These are phyloP conservation scores for Boletellus ananas DNA, from an alignment of 768 basidiomycete genomes.

Conservation along the genomic window DNA sequence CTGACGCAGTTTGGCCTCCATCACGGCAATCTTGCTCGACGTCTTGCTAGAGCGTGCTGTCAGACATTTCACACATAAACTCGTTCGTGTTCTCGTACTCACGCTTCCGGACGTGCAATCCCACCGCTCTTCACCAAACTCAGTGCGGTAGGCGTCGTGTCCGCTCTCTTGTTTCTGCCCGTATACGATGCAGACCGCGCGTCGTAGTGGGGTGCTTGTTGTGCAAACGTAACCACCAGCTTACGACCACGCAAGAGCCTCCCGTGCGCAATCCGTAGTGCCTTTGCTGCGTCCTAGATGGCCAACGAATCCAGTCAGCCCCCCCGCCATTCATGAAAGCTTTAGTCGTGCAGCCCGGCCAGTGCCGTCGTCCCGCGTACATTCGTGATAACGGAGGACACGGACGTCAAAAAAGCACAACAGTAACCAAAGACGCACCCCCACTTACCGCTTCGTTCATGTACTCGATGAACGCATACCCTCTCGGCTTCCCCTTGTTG, in stretches of 20 bases:
- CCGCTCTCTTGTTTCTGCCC: conserved; percentile 42
- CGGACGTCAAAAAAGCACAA: conserved; percentile 23
- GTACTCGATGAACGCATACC: conserved; percentile 94
- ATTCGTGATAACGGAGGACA: conserved; percentile 18
- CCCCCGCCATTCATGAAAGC: conserved; percentile 5
- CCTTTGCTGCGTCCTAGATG: conserved; percentile 80
- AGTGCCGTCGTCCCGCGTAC: conserved; percentile 18
- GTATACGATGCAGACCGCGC: conserved; percentile 31
- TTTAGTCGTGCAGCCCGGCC: conserved; percentile 21
- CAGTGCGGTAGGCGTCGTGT: conserved; percentile 77
- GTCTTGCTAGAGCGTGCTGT: conserved; percentile 47
- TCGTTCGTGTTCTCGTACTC: conserved; percentile 12
- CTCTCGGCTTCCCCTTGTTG: conserved; percentile 87
- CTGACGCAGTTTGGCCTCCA: conserved; percentile 92
- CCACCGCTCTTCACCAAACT: conserved; percentile 79
- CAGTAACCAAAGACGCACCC: conserved; percentile 17
- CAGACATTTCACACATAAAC: conserved; percentile 6
- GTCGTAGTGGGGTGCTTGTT: conserved; percentile 61
- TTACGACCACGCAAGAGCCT: conserved; percentile 84
- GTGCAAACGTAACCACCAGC: conserved; percentile 86
- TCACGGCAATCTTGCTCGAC: conserved; percentile 84
- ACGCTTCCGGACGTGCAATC: conserved; percentile 48
- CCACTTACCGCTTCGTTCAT: conserved; percentile 70
- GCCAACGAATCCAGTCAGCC: conserved; percentile 21
- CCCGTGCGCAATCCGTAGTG: conserved; percentile 67